Percentiles rank a stretch among this genome's conserved stretches.
Evolutionary conservation across 768 basidiomycete species (phyloP).

Genomic region (Coprinopsis strossmayeri): DNA sequence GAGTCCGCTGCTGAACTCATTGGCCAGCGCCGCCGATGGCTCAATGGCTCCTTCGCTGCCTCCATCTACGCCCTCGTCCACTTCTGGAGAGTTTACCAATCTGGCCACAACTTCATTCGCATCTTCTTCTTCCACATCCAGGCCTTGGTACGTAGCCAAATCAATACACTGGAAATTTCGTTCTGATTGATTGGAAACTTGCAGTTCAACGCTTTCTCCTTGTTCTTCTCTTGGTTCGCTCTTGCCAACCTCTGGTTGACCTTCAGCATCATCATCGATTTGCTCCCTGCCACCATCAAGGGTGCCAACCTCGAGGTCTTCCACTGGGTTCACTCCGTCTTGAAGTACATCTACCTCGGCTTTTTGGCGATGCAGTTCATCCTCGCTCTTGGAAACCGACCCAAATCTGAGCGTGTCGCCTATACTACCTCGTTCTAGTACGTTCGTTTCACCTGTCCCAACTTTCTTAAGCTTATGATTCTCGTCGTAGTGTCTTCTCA

Average conservation of each 20-base stretch:
- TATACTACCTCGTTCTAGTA: slow-evolving; percentile 73
- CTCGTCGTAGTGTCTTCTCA: slow-evolving; percentile 63
- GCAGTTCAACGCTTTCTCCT: slow-evolving; percentile 78
- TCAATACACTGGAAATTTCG: not conserved
- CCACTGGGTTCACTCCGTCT: slow-evolving; percentile 19
- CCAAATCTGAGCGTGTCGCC: slow-evolving; percentile 76
- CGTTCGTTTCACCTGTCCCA: slow-evolving; percentile 13
- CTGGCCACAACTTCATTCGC: slow-evolving; percentile 80
- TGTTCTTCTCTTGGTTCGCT: slow-evolving; percentile 92
- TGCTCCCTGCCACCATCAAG: slow-evolving; percentile 42
- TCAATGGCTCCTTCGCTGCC: slow-evolving; percentile 94
- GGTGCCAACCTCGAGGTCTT: slow-evolving; percentile 5
- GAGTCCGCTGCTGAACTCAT: slow-evolving; percentile 90
- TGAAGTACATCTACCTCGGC: slow-evolving; percentile 80
- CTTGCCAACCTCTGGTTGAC: slow-evolving; percentile 91
- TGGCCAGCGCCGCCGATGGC: slow-evolving; percentile 92
- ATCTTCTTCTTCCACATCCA: slow-evolving; percentile 98
- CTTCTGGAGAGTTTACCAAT: slow-evolving; percentile 85
- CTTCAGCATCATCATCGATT: slow-evolving; percentile 90
- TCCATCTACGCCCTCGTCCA: slow-evolving; percentile 83
- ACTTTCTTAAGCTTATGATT: not conserved
- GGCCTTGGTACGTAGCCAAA: slow-evolving; percentile 62
- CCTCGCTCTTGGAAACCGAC: slow-evolving; percentile 67
- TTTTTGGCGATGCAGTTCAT: slow-evolving; percentile 72
- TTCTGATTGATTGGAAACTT: not conserved